Evolutionary conservation across 768 basidiomycete species (phyloP), one percentile per base, ranked within the genome.

Genomic region (Boletus patriciae): DNA sequence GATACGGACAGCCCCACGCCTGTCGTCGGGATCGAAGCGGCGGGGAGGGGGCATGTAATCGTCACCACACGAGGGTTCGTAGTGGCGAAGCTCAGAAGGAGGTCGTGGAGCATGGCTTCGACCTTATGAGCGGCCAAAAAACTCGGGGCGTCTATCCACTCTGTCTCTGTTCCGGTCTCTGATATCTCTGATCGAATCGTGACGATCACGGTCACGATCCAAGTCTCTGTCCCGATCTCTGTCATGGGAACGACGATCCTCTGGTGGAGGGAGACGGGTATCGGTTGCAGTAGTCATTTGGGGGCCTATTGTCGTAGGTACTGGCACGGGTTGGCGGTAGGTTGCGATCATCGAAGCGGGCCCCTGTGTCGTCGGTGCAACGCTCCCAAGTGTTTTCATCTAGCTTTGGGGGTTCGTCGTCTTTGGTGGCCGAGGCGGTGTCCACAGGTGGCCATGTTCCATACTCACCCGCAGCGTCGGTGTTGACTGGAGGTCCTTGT

Each of bases 31-130:
- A 21, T 75, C 69, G 57, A 71, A 71, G 54, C 68, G 70, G 46
- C 75, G 75, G 21, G 72, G 66, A 49, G 68, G 67, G 41, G 72
- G 67, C n/a, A 56, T 68, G 38, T 64, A 70, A 37, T 73, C 67
- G 46, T 63, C 58, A 57, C 69, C 70, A 57, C 78, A 76, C n/a
- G 74, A 71, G 8, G 78, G 72, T 19, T 82, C 79, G 57, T 78
- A 80, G 45, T 80, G 79, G 27, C 81, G 76, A 48, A 75, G 73
- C 47, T 81, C 80, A 48, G 77, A 74, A 25, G 76, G 78, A 25
- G 77, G 77, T 43, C 78, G 69, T 18, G 78, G 76, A 21, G 67
- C 64, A 59, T 76, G 74, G 58, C 66, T 71, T 64, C 67, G 74
- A 54, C 69, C 76, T 58, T 74, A 78, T 43, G 72, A 74, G 55